Base-by-base conservation (phyloP, 495 filamentous ascomycete species). In the Chaetomidium leptoderma region DNA sequence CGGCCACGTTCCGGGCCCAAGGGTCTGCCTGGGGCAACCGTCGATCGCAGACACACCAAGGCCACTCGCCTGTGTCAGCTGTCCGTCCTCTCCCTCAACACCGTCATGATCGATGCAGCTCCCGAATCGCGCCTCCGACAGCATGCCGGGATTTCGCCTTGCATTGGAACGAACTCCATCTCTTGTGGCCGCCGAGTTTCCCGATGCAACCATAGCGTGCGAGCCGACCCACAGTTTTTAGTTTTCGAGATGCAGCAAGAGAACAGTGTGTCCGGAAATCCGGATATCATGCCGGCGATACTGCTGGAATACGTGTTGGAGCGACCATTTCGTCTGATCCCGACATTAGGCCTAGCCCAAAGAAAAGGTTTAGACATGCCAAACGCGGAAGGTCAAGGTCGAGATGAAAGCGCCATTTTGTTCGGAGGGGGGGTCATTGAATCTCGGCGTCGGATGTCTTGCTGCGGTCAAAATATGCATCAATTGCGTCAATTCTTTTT, bases 1-100 rank as follows among this genome's bases (percentile, higher is more conserved):
- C 27, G 40, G 9, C 32, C 26, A 3, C 17, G 48, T 59, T 59
- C 40, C 40, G 53, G 40, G 42, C 56, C 56, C 4, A 24, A 32
- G n/a, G 40, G 17, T 50, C 56, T 11, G 39, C 26, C 36, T 44
- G 42, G 43, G 29, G 24, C 19, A 24, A 24, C 40, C 4, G 40
- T 2, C 40, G 40, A 43, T 43, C 40, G 7, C 21, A 11, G 40
- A 24, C 21, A 32, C 40, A 2, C 19, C 21, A 5, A n/a, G 40
- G 16, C n/a, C n/a, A n/a, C n/a, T n/a, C n/a, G n/a, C n/a, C n/a
- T n/a, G n/a, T n/a, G n/a, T n/a, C n/a, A n/a, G n/a, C n/a, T n/a
- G n/a, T n/a, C n/a, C n/a, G n/a, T n/a, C n/a, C n/a, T n/a, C n/a
- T n/a, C n/a, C n/a, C n/a, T 39, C 36, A 19, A 39, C 16, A 39